Conservation (phyloP, 257 asterid genomes). For the Linderniella brevidens region DNA sequence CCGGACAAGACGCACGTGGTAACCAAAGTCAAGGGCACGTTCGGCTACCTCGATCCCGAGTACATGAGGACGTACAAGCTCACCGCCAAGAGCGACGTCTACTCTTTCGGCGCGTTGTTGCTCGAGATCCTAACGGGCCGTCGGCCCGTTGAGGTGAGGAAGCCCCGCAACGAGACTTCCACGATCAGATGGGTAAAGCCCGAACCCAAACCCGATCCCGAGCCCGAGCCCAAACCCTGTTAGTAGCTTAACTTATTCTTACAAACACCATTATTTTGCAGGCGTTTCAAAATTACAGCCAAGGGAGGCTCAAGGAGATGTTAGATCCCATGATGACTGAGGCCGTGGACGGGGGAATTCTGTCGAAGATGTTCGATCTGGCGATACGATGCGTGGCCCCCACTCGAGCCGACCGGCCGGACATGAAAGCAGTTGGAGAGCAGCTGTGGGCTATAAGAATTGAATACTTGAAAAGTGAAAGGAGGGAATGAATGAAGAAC, state of each 20-base stretch:
- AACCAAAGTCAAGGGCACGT: constrained; percentile 89
- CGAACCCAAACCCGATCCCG: too few relatives aligned
- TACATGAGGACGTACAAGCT: constrained; percentile 85
- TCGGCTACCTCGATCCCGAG: constrained; percentile 97
- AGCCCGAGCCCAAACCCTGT: too few relatives aligned
- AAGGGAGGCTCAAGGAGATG: constrained; percentile 39
- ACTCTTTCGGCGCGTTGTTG: constrained; percentile 75
- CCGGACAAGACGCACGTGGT: constrained; percentile 58
- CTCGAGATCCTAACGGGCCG: constrained; percentile 79
- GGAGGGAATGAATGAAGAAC: constrained; percentile 5
- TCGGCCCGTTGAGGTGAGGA: constrained; percentile 75
- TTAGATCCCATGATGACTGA: constrained; percentile 60
- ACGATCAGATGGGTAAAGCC: constrained; percentile 77
- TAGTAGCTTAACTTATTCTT: too few relatives aligned
- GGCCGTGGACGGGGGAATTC: constrained; percentile 28
- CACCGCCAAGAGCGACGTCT: constrained; percentile 79
- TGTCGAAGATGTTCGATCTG: constrained; percentile 56
- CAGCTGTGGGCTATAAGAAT: constrained; percentile 84
- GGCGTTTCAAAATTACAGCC: constrained; percentile 59
- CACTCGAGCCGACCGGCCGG: constrained; percentile 73
- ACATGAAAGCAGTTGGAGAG: constrained; percentile 67
- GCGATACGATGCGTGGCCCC: constrained; percentile 91
- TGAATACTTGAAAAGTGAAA: constrained; percentile 55
- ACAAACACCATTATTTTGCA: constrained; percentile 19
- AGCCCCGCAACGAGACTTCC: constrained; percentile 54